phyloP scores from a whole-genome alignment of 106 monocot genomes.

The Phalaenopsis equestris region DNA sequence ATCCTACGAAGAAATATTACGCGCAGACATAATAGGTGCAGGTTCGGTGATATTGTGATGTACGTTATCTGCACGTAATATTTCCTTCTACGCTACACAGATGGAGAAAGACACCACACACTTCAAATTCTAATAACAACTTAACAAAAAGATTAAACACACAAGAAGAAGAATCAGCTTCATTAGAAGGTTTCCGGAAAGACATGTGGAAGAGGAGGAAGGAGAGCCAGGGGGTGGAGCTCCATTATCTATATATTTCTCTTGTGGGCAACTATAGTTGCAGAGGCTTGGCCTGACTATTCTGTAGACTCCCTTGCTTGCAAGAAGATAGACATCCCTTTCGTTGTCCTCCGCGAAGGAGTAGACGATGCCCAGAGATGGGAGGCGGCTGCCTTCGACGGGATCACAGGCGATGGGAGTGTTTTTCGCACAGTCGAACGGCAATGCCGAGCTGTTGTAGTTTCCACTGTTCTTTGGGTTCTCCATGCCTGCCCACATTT shows the following conservation, averaged over 20 bases:
- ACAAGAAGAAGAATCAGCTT: neutral
- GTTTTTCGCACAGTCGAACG: conserved; percentile 54
- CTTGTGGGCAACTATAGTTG: conserved; percentile 51
- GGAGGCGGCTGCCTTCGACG: conserved; percentile 29
- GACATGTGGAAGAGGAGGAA: conserved; percentile 3
- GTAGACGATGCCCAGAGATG: conserved; percentile 67
- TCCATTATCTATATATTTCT: conserved; percentile 18
- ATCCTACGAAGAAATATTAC: neutral
- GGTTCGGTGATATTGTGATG: too few relatives aligned
- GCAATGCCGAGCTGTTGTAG: conserved; percentile 37
- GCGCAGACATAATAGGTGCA: too few relatives aligned
- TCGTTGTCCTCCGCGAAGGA: conserved; percentile 85
- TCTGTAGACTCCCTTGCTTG: conserved; percentile 76
- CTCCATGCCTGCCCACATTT: conserved; percentile 71
- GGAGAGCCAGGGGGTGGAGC: conserved; percentile 19
- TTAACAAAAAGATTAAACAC: neutral
- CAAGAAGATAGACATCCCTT: conserved; percentile 57
- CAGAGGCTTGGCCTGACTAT: conserved; percentile 71
- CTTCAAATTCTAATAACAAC: neutral
- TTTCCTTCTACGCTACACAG: neutral
- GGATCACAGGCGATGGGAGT: conserved; percentile 77
- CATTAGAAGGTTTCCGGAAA: neutral
- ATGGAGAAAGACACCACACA: neutral
- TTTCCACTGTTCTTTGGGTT: conserved; percentile 66
- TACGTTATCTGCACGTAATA: too few relatives aligned